phyloP scores from a whole-genome alignment of 1,139 yeast species.

The Zygotorulaspora mrakii region DNA sequence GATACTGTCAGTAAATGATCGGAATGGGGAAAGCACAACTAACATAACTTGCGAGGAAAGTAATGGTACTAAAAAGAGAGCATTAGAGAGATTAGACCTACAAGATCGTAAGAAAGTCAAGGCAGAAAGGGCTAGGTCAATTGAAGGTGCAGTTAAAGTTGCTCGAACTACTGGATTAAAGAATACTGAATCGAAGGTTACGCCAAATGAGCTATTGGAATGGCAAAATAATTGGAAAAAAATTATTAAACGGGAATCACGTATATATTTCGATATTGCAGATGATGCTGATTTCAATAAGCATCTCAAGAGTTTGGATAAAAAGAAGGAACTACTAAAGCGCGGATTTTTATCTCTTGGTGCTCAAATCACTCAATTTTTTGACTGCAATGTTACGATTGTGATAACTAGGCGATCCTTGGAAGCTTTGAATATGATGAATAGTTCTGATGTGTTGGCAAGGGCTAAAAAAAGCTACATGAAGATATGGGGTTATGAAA shows the following conservation, averaged over 20 bases:
- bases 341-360: conserved; percentile 47
- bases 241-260: conserved; percentile 63
- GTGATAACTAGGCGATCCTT: conserved; percentile 64
- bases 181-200: conserved; percentile 22
- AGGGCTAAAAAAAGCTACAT: conserved; percentile 55
- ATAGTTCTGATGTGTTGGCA: conserved; percentile 60
- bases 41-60: conserved; percentile 8
- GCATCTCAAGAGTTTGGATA: conserved; percentile 42
- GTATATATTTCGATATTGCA: conserved; percentile 74
- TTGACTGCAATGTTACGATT: conserved; percentile 74
- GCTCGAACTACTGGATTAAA: conserved; percentile 22
- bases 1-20: conserved; percentile 10
- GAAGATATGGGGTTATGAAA: conserved; percentile 86
- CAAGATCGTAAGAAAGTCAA: conserved; percentile 22
- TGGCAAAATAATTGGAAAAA: conserved; percentile 85
- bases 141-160: conserved; percentile 35
- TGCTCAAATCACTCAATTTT: conserved; percentile 67
- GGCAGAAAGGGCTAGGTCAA: conserved; percentile 30
- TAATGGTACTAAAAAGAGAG: conserved; percentile 21
- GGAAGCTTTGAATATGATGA: conserved; percentile 37
- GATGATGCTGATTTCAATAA: conserved; percentile 46
- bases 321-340: conserved; percentile 52
- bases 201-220: conserved; percentile 46
- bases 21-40: conserved; percentile 9
- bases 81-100: conserved; percentile 22